phyloP scores from a whole-genome alignment of 1,284 basidiomycete genomes.

The Cryptococcus sp. region DNA sequence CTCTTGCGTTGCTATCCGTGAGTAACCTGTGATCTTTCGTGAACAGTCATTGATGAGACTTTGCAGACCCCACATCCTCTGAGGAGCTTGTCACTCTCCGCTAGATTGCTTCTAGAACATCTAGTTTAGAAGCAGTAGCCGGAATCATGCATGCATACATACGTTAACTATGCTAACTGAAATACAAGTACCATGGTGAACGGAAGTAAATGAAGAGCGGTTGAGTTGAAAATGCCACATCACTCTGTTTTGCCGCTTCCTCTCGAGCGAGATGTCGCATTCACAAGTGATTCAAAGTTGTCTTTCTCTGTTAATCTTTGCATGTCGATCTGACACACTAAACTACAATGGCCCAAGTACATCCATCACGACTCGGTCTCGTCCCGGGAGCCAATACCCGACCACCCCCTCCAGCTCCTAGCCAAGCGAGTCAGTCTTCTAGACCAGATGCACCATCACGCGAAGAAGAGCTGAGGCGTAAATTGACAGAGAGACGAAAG shows the following conservation, averaged over 20 bases:
- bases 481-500: conserved; percentile 18
- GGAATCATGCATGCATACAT: too few species aligned
- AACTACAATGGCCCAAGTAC: conserved; percentile 34
- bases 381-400: conserved; percentile 22
- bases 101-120: neutral
- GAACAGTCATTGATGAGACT: neutral
- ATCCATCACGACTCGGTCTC: conserved; percentile 36
- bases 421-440: neutral
- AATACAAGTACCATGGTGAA: too few species aligned
- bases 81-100: conserved; percentile 1
- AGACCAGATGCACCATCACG: conserved; percentile 10
- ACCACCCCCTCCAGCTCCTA: conserved; percentile 13
- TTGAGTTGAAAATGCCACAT: too few species aligned
- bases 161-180: too few species aligned
- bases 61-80: neutral
- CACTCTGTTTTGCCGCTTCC: too few species aligned
- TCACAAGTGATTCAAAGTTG: neutral
- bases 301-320: too few species aligned
- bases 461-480: conserved; percentile 25
- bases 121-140: too few species aligned
- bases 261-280: too few species aligned
- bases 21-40: conserved; percentile 13
- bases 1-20: conserved; percentile 82
- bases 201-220: too few species aligned
- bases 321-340: too few species aligned